Evolutionary conservation across 1,284 basidiomycete species (phyloP), one percentile per base, ranked within the genome.

Genomic region (Papiliotrema flavescens): DNA sequence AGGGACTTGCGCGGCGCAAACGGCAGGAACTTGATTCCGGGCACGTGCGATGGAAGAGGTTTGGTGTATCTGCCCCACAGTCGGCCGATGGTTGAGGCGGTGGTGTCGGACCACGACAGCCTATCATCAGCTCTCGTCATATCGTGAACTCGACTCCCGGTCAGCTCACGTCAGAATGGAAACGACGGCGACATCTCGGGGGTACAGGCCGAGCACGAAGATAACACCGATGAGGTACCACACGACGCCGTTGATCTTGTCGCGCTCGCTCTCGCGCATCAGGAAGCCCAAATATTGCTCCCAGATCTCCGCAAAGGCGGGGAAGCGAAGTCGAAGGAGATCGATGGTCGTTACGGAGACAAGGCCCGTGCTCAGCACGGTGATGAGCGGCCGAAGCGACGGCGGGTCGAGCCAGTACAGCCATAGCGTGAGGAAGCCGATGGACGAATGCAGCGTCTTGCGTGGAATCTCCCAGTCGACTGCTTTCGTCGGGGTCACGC

Each of bases 91-190:
- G 91, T 92, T 3, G 93, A 96, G 0, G 95, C 95, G 15, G 90
- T 85, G 0, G 95, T 98, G 77, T 98, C 95, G 3, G 91, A 93
- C 90, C 95, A 97, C 26, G 93, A 94, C 43, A 98, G 85, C 59
- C 90, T 94, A 19, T 15, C 15, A 46, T 59, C 49, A 59, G 49
- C n/a, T 34, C 32, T 22, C 20, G 23, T 5, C 36, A 9, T 40
- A 24, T 35, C 26, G 9, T 17, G 40, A 19, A 19, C 17, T 8
- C 41, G n/a, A 37, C n/a, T 4, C n/a, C 9, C 17, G 7, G 3
- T 23, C 8, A 17, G 80, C 88, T 64, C 71, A 90, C 90, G 91
- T 90, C 61, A 95, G 81, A 64, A 96, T 88, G 2, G 91, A 84
- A 14, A 94, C 85, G 19, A 88, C 85, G 23, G 92, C 92, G 36